Base-by-base conservation (phyloP, 106 monocot genomes). In the Alisma plantagoaquatica region DNA sequence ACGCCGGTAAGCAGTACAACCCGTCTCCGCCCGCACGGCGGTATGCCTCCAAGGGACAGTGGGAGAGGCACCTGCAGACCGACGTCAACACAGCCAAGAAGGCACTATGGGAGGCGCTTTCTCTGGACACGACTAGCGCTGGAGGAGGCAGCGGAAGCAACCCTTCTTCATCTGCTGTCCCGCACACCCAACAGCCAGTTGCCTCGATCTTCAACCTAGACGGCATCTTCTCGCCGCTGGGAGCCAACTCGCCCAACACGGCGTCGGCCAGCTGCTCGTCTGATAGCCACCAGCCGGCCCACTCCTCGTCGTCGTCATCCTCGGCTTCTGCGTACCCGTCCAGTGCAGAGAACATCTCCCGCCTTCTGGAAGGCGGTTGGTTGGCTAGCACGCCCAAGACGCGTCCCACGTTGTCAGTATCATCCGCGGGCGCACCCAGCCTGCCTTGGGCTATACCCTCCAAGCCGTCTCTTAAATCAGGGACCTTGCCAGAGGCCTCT, bases 21-120 rank as follows among this genome's bases (percentile, higher is more conserved):
- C 0, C 7, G 35, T n/a, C n/a, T n/a, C n/a, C n/a, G n/a, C n/a
- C n/a, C n/a, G n/a, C n/a, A n/a, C n/a, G n/a, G n/a, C n/a, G n/a
- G n/a, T n/a, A n/a, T n/a, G n/a, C n/a, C 8, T 33, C 16, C 41
- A 68, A 50, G 22, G 68, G 68, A 5, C 68, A 68, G 68, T 68
- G 68, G 68, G 68, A 68, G 42, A 68, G 68, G 38, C 49, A 42
- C 42, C 68, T 68, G 16, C 68, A 60, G 27, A 68, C 68, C 17
- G 59, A 68, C 51, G 44, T 68, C 32, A 21, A 68, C 26, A 51
- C 23, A 51, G 68, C 68, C 27, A 68, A 60, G 59, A 49, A 59
- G 29, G 58, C 68, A 5, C 59, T 68, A 28, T 38, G 26, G 4
- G 68, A 68, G 22, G 68, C 68, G 11, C 48, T 68, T 7, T 68